A percentile compares a stretch with the other conserved stretches of the same genome.
These are phyloP conservation scores for Didymellaceae sp. DNA, from an alignment of 2,329 filamentous ascomycete species.

Conservation along the genomic window DNA sequence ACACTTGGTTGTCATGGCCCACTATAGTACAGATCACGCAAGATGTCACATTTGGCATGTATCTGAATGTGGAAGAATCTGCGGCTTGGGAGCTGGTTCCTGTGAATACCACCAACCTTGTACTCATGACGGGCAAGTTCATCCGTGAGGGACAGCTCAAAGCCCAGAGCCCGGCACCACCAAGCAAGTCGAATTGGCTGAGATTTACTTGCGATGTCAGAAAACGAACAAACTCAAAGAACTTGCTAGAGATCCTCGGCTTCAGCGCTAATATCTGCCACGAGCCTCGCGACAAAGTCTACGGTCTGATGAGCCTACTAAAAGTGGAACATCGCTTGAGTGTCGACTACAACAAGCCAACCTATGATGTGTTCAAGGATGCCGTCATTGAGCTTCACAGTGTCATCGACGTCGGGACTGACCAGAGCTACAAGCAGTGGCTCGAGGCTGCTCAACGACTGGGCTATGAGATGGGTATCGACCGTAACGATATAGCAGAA, in stretches of 20 bases:
- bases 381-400: background rate
- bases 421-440: background rate
- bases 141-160: too few relatives aligned
- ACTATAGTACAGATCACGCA: background rate
- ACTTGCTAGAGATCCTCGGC: background rate
- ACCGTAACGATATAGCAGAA: background rate
- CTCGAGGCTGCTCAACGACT: background rate
- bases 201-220: background rate
- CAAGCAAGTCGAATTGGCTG: too few relatives aligned
- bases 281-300: background rate
- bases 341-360: background rate
- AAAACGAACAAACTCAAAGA: background rate
- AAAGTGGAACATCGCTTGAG: background rate
- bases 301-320: background rate
- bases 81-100: too few relatives aligned
- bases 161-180: too few relatives aligned
- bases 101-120: too few relatives aligned
- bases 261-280: background rate
- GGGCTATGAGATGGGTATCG: background rate
- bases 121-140: too few relatives aligned
- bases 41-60: too few relatives aligned
- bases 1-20: background rate
- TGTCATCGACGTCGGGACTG: too few relatives aligned
- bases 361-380: background rate
- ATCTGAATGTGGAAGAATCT: too few relatives aligned